These are phyloP conservation scores for Escallonia rubra DNA, from an alignment of 129 eudicot species.

Conservation along the genomic window DNA sequence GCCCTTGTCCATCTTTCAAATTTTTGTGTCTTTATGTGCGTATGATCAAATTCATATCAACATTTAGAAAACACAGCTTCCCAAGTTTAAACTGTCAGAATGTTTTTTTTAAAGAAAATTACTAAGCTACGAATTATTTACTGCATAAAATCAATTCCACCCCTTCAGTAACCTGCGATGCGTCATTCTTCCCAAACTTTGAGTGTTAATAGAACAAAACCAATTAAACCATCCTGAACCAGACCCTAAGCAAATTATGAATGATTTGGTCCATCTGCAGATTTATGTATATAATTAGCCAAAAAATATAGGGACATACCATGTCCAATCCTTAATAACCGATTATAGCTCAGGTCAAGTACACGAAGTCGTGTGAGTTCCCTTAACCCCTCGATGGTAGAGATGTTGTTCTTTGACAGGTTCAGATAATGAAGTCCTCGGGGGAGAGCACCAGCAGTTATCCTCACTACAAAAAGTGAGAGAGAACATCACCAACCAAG, in stretches of 20 bases:
- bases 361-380: slow-evolving; percentile 92
- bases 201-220: too few species aligned
- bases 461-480: slow-evolving; percentile 46
- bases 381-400: slow-evolving; percentile 89
- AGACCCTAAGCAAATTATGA: neutral
- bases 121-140: too few species aligned
- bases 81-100: too few species aligned
- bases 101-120: too few species aligned
- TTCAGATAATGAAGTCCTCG: slow-evolving; percentile 88
- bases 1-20: too few species aligned
- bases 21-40: too few species aligned
- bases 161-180: too few species aligned
- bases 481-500: slow-evolving; percentile 1
- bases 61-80: too few species aligned
- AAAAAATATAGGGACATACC: slow-evolving; percentile 37
- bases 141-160: too few species aligned
- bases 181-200: too few species aligned
- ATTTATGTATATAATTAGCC: neutral
- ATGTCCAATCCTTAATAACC: slow-evolving; percentile 84
- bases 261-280: neutral
- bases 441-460: slow-evolving; percentile 95
- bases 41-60: too few species aligned
- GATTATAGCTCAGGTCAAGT: slow-evolving; percentile 92
- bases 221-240: too few species aligned
- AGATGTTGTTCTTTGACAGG: slow-evolving; percentile 76